A percentile compares a stretch with the other conserved stretches of the same genome.
Conservation (phyloP, 2,329 filamentous ascomycete species). For the Ceratocystis diversiconidia region DNA sequence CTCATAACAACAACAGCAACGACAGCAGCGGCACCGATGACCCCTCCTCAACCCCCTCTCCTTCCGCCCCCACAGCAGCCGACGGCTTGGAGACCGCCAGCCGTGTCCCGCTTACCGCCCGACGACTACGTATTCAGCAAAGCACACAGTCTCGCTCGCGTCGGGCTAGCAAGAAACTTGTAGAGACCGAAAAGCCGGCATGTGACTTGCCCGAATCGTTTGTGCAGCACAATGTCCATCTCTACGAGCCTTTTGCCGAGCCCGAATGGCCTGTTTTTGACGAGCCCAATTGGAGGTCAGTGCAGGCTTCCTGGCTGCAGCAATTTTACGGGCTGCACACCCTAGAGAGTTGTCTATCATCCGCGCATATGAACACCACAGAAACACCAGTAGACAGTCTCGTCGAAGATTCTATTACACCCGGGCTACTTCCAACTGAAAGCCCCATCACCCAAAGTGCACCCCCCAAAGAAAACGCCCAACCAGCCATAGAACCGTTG, state of each 20-base stretch:
- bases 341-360: neutral
- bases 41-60: neutral
- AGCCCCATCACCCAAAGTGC: neutral
- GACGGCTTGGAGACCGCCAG: neutral
- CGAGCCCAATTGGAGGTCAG: constrained; percentile 15
- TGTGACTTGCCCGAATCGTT: constrained; percentile 11
- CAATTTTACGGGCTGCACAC: constrained; percentile 15
- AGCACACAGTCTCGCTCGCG: neutral
- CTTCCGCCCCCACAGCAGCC: neutral
- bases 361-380: neutral
- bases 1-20: neutral
- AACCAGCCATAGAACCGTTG: neutral
- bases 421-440: neutral
- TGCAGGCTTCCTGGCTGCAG: constrained; percentile 17
- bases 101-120: constrained; percentile 11
- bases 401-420: neutral
- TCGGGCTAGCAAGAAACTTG: neutral
- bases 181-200: neutral
- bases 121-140: constrained; percentile 12
- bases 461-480: neutral
- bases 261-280: constrained; percentile 16
- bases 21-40: neutral
- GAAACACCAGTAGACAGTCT: neutral
- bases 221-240: constrained; percentile 9
- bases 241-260: constrained; percentile 15